phyloP scores from a whole-genome alignment of 208 protist species.

The Trypanosoma cruzi region DNA sequence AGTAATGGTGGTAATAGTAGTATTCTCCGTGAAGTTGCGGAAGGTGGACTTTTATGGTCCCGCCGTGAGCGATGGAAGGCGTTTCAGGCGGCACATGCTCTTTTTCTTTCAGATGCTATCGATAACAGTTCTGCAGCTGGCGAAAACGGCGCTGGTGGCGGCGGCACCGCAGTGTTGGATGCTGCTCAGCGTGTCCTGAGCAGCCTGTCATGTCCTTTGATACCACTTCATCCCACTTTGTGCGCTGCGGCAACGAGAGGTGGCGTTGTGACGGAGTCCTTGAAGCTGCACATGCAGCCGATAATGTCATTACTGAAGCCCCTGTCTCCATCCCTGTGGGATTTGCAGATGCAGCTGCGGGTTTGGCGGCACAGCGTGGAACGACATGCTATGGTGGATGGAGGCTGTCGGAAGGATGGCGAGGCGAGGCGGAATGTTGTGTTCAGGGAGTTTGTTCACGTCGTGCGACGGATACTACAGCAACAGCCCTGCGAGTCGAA shows the following conservation, averaged over 20 bases:
- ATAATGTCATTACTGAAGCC: not conserved
- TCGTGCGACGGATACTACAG: conserved; percentile 16
- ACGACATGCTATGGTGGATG: conserved; percentile 25
- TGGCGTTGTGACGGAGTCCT: conserved; percentile 1
- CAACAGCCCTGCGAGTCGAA: not conserved
- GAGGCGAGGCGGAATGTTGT: conserved; percentile 23
- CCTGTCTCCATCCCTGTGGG: conserved; percentile 5
- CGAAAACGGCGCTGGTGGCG: not conserved
- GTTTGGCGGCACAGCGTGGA: conserved; percentile 24
- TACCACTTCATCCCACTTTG: conserved; percentile 21
- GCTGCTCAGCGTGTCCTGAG: conserved; percentile 7
- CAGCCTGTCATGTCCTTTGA: conserved; percentile 3
- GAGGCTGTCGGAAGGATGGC: conserved; percentile 17
- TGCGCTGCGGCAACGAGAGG: conserved; percentile 10
- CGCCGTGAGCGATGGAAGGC: conserved; percentile 56
- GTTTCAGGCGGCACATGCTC: conserved; percentile 29
- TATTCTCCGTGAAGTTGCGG: conserved; percentile 40
- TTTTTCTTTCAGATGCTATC: conserved; percentile 2
- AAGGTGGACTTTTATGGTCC: conserved; percentile 52
- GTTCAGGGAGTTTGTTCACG: conserved; percentile 17
- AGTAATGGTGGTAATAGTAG: not conserved
- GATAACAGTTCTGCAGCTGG: not conserved
- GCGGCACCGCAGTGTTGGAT: not conserved
- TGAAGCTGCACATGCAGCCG: not conserved
- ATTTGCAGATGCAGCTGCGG: conserved; percentile 20